A percentile compares a stretch with the other conserved stretches of the same genome.
Conservation (phyloP, 2,329 filamentous ascomycete genomes). For the Venturia pyrina region DNA sequence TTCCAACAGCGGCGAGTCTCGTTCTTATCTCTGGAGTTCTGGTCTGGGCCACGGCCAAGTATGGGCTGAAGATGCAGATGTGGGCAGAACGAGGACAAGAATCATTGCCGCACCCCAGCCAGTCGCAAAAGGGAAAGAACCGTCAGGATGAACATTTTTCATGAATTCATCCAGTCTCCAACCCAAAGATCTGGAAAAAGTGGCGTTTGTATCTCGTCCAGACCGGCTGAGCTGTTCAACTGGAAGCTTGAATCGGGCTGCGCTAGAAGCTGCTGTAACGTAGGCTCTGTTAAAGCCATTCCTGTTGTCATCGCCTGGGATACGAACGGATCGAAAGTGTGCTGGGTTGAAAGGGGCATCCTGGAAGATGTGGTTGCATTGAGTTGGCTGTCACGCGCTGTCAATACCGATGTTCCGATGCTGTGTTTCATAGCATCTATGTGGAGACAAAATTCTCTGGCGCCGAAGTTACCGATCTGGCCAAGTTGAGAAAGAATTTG, state of each 20-base stretch:
- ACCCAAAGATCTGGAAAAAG: background rate
- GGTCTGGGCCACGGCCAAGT: slow-evolving; percentile 14
- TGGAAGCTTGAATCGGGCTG: background rate
- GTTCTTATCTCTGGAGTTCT: slow-evolving; percentile 15
- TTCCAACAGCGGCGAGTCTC: slow-evolving; percentile 8
- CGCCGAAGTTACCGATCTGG: slow-evolving; percentile 32
- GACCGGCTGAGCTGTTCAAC: background rate
- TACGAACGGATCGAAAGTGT: background rate
- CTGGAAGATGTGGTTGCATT: background rate
- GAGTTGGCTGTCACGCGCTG: background rate
- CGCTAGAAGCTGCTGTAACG: background rate
- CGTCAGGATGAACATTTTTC: background rate
- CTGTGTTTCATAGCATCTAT: slow-evolving; percentile 25
- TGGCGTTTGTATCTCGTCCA: background rate
- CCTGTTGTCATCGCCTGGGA: background rate
- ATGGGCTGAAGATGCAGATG: slow-evolving; percentile 15
- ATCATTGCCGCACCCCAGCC: background rate
- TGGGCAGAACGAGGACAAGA: slow-evolving; percentile 13
- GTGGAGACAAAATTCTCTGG: slow-evolving; percentile 33
- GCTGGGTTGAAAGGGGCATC: background rate
- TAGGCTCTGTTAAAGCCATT: background rate
- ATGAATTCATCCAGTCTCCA: background rate
- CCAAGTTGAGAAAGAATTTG: slow-evolving; percentile 31
- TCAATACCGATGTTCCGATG: slow-evolving; percentile 42
- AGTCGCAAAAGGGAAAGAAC: background rate